Percentiles rank a stretch among this genome's conserved stretches.
Evolutionary conservation across 495 filamentous ascomycete species (phyloP).

Genomic region (Aspergillus heteromorphus): DNA sequence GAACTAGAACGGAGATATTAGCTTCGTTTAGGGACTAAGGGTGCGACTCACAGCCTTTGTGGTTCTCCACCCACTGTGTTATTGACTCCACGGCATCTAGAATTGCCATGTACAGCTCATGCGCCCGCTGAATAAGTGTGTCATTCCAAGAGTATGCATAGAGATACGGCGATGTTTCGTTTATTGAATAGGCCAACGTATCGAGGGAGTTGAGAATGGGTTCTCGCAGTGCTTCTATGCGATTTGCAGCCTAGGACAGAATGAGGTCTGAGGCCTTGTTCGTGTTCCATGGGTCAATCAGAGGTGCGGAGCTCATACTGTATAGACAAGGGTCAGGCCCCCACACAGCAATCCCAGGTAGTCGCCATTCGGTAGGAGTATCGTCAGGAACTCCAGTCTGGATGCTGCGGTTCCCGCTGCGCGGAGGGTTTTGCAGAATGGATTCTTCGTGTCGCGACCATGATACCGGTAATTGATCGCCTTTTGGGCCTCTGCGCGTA

Average conservation of each 20-base stretch:
- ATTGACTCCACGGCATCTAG: neutral
- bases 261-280: neutral
- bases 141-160: neutral
- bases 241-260: neutral
- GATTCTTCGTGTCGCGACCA: neutral
- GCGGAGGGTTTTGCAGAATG: neutral
- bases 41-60: neutral
- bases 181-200: neutral
- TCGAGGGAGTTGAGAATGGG: neutral
- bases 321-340: neutral
- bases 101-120: neutral
- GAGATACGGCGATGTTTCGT: neutral
- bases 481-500: too few species aligned
- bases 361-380: neutral
- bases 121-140: neutral
- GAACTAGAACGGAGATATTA: neutral
- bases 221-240: neutral
- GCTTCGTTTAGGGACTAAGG: neutral
- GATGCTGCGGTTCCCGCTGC: neutral
- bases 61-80: neutral
- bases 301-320: too few species aligned
- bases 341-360: neutral
- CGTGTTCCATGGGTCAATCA: too few species aligned
- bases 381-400: neutral
- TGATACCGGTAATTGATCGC: too few species aligned